Conservation (phyloP, 768 basidiomycete genomes). For the Russula abietina region DNA sequence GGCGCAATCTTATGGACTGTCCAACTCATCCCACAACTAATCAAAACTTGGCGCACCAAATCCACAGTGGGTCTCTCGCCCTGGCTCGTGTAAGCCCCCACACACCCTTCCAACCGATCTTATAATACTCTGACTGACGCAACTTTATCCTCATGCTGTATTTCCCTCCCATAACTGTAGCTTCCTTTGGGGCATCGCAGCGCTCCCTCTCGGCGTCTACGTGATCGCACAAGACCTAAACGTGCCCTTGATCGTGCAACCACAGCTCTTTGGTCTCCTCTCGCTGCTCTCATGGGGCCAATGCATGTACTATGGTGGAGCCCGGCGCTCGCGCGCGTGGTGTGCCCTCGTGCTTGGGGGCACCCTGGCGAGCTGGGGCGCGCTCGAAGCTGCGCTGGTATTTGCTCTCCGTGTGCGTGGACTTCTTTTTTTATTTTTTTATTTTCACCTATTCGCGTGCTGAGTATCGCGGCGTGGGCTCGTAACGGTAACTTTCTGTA, state of each 20-base stretch:
- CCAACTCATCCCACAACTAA: slow-evolving; percentile 64
- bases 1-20: slow-evolving; percentile 63
- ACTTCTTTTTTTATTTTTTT: neutral
- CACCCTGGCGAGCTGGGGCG: slow-evolving; percentile 44
- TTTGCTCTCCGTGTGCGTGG: slow-evolving; percentile 48
- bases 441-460: too few species aligned
- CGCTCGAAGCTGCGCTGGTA: slow-evolving; percentile 54
- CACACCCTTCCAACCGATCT: too few species aligned
- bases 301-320: slow-evolving; percentile 60
- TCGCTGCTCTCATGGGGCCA: slow-evolving; percentile 61
- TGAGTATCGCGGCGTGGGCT: neutral
- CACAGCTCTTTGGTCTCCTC: slow-evolving; percentile 58
- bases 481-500: too few species aligned
- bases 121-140: too few species aligned
- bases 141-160: too few species aligned
- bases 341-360: slow-evolving; percentile 36
- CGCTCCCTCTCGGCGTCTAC: slow-evolving; percentile 63
- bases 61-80: slow-evolving; percentile 64
- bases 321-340: slow-evolving; percentile 34
- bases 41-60: slow-evolving; percentile 65
- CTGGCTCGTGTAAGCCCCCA: slow-evolving; percentile 49
- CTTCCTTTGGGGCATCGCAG: slow-evolving; percentile 55
- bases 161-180: too few species aligned
- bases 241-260: slow-evolving; percentile 65
- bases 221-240: slow-evolving; percentile 57